These are phyloP conservation scores for Mycena alexandri DNA, from an alignment of 768 basidiomycete genomes.

Conservation along the genomic window DNA sequence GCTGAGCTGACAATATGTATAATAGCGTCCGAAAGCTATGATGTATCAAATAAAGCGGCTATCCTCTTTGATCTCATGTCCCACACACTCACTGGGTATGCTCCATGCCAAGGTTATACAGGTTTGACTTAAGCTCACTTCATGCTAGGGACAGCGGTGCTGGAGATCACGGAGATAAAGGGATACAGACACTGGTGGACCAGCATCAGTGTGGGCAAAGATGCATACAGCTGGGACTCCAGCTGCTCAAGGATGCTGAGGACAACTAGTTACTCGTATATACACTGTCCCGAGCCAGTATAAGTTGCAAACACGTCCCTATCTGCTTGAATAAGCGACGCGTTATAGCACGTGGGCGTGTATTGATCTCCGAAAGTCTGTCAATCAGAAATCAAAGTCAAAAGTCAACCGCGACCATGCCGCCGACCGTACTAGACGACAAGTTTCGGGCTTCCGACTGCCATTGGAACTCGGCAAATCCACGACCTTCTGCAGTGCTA, in stretches of 20 bases:
- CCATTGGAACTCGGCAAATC: too few relatives aligned
- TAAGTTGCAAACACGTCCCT: too few relatives aligned
- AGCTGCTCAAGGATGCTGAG: not conserved
- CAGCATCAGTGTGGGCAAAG: slow-evolving; percentile 11
- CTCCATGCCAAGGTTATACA: not conserved
- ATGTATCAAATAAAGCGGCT: slow-evolving; percentile 1
- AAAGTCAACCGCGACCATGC: too few relatives aligned
- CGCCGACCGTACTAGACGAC: too few relatives aligned
- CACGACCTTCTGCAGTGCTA: too few relatives aligned
- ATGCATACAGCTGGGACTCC: slow-evolving; percentile 10
- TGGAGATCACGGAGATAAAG: slow-evolving; percentile 8
- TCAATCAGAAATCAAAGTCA: too few relatives aligned
- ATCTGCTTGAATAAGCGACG: too few relatives aligned
- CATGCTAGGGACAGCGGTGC: not conserved
- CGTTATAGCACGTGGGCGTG: too few relatives aligned
- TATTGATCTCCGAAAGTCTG: too few relatives aligned
- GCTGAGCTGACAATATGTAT: not conserved
- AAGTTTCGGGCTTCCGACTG: too few relatives aligned
- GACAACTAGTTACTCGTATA: slow-evolving; percentile 10
- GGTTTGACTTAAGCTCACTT: not conserved
- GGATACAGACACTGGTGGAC: slow-evolving; percentile 5
- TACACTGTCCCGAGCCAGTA: too few relatives aligned
- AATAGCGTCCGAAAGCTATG: not conserved
- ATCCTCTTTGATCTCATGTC: slow-evolving; percentile 17
- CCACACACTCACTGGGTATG: slow-evolving; percentile 7